These are phyloP conservation scores for Aureobasidium lini DNA, from an alignment of 2,329 filamentous ascomycete species.

Conservation along the genomic window DNA sequence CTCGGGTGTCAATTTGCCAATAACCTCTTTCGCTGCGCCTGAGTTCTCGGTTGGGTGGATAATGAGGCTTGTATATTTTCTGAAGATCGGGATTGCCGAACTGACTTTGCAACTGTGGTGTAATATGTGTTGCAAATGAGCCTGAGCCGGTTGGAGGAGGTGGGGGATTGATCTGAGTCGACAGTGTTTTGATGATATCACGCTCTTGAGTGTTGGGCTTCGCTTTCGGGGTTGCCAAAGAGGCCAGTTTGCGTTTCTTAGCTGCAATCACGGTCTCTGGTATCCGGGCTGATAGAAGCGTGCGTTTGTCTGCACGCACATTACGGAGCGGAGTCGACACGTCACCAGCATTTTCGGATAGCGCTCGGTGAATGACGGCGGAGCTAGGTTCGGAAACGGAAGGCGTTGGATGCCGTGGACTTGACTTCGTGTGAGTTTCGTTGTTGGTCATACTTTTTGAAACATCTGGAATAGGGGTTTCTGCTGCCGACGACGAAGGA, in stretches of 20 bases:
- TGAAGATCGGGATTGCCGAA: constrained; percentile 18
- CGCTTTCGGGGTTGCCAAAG: background rate
- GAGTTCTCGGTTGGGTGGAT: constrained; percentile 26
- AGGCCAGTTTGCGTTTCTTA: background rate
- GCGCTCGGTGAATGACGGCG: background rate
- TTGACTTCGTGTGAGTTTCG: background rate
- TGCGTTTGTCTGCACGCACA: background rate
- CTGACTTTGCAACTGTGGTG: constrained; percentile 22
- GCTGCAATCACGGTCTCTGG: background rate
- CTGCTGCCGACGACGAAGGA: background rate
- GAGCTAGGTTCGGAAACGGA: background rate
- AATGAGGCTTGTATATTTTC: background rate
- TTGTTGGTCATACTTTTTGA: background rate
- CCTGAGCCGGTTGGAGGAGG: constrained; percentile 18
- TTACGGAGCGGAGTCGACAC: background rate
- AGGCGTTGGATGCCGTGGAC: background rate
- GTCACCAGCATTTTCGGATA: background rate
- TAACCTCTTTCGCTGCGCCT: constrained; percentile 64
- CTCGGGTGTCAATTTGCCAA: constrained; percentile 58
- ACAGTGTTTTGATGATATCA: background rate
- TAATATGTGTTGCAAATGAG: constrained; percentile 25
- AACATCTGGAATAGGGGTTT: background rate
- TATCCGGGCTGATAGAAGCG: background rate
- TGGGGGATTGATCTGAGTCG: constrained; percentile 19
- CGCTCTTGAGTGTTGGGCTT: background rate